Evolutionary conservation across 1,284 basidiomycete species (phyloP), one percentile per base, ranked within the genome.

Genomic region (Naganishia liquefaciens): DNA sequence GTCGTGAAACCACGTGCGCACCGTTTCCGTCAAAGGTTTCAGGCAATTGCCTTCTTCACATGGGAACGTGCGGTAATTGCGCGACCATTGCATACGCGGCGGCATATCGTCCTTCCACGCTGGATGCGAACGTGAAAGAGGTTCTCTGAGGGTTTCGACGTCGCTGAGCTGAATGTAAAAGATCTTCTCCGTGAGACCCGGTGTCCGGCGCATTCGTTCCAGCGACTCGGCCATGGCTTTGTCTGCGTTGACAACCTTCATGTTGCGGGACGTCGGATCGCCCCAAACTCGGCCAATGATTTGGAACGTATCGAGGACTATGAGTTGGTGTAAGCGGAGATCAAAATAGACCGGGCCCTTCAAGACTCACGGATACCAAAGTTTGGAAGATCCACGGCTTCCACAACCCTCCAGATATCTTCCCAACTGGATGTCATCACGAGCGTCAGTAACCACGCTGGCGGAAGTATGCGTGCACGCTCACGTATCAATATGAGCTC

Each of bases 131-230:
- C 37, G 44, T 9, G 57, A 60, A 40, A 66, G 58, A n/a, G 65
- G 64, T 9, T 52, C 52, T 25, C 15, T 10, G 4, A 62, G 64
- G 17, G 33, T 37, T 27, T 57, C 65, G 25, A 65, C 68, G 47
- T 68, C 68, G 57, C 65, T 65, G 25, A 68, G 42, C 33, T 68
- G 68, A 46, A 64, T 61, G 17, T 66, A 58, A 50, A 68, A 68
- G 37, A 68, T 66, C 33, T 68, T 68, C 10, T 66, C 54, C 19
- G 57, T 55, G 6, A 65, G 64, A 30, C 57, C 57, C 19, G 57
- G 57, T 23, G 57, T 50, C 21, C 23, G n/a, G 43, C 57, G 46
- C 57, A 60, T 60, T 15, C 57, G 46, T 60, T 60, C 57, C 21
- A 60, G 46, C 13, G 57, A 50, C 40, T 60, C 57, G 37, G 57